These are phyloP conservation scores for Skeletonema grethae DNA, from an alignment of 108 stramenopile genomes.

Conservation along the genomic window DNA sequence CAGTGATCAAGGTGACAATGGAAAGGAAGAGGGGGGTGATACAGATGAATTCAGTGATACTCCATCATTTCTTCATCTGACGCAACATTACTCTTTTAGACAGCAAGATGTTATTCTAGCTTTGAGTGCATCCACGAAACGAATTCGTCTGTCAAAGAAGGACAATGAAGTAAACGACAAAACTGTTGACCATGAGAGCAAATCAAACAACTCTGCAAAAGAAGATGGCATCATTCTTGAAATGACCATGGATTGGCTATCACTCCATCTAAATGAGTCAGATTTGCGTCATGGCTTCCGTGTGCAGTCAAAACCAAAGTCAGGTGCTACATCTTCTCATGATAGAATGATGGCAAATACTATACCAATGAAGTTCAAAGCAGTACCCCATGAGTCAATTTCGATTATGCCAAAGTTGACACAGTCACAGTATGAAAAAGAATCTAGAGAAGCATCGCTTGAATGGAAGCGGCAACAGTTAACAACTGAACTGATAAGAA, in stretches of 20 bases:
- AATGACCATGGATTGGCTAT: constrained; percentile 79
- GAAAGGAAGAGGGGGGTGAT: constrained; percentile 3
- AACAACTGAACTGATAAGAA: constrained; percentile 24
- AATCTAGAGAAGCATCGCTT: constrained; percentile 11
- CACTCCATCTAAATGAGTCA: constrained; percentile 64
- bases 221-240: constrained; percentile 30
- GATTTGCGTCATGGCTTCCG: constrained; percentile 61
- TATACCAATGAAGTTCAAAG: constrained; percentile 36
- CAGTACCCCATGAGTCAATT: constrained; percentile 71
- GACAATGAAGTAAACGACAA: not conserved
- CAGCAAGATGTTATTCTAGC: constrained; percentile 42
- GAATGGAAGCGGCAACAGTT: constrained; percentile 18
- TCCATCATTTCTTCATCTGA: constrained; percentile 54
- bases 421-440: constrained; percentile 48
- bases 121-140: constrained; percentile 44
- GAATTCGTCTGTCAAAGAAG: constrained; percentile 22
- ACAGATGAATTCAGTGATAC: constrained; percentile 16
- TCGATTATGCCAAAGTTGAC: constrained; percentile 55
- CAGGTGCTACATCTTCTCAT: not conserved
- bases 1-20: constrained; percentile 12
- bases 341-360: constrained; percentile 4
- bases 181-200: constrained; percentile 5
- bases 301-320: constrained; percentile 32
- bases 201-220: constrained; percentile 9
- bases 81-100: constrained; percentile 58